A percentile compares a stretch with the other conserved stretches of the same genome.
Evolutionary conservation across 2,329 filamentous ascomycete genomes (phyloP).

Genomic region (Dendrostoma leiphaemia): DNA sequence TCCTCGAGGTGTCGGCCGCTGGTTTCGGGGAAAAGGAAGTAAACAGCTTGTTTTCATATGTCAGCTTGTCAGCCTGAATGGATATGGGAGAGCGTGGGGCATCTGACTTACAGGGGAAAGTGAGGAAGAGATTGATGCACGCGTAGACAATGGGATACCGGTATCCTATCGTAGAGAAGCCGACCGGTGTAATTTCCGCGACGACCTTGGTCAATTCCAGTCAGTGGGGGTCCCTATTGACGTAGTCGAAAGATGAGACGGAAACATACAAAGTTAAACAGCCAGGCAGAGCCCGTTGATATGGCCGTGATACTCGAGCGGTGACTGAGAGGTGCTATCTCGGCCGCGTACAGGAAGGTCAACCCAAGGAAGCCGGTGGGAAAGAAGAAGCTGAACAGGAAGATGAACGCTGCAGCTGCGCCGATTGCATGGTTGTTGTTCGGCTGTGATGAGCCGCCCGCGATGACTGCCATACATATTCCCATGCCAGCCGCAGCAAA

Average conservation of each 20-base stretch:
- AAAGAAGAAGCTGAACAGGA: conserved; percentile 59
- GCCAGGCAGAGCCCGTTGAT: conserved; percentile 53
- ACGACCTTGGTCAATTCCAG: conserved; percentile 44
- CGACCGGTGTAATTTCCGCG: conserved; percentile 41
- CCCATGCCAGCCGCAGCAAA: conserved; percentile 12
- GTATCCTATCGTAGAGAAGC: conserved; percentile 50
- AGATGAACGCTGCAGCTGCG: conserved; percentile 41
- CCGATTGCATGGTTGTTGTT: conserved; percentile 21
- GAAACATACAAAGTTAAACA: conserved; percentile 35
- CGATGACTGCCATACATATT: not conserved
- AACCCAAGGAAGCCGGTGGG: conserved; percentile 57
- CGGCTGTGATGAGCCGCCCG: conserved; percentile 26
- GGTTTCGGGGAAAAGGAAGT: conserved; percentile 15
- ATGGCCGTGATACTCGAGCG: conserved; percentile 54
- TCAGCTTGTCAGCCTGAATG: not conserved
- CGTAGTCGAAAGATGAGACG: too few species aligned
- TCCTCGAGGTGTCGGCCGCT: conserved; percentile 18
- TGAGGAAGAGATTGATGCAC: conserved; percentile 41
- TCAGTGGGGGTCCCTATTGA: too few species aligned
- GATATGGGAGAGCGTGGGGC: too few species aligned
- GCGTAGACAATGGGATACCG: conserved; percentile 50
- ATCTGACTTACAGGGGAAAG: conserved; percentile 26
- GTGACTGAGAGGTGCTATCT: conserved; percentile 51
- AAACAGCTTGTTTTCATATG: not conserved
- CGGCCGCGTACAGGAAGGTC: conserved; percentile 59